Base-by-base conservation (phyloP, 257 asterid genomes). In the Lycium barbarum region DNA sequence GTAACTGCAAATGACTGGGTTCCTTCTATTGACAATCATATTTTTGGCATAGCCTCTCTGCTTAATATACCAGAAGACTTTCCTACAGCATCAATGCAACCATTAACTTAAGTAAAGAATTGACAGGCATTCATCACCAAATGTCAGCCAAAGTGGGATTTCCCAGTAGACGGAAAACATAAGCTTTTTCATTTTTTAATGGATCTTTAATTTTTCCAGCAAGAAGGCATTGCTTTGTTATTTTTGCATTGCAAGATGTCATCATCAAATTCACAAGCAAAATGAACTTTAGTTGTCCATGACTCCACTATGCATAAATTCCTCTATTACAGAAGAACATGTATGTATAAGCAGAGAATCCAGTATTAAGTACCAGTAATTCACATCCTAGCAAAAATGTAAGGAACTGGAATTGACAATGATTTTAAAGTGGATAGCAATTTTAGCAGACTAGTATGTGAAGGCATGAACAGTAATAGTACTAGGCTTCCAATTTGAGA, bases 251-350 rank as follows among this genome's bases (percentile, higher is more conserved):
- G 59, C 38, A 11, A 73, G 80, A 73, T 47, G 20, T 47, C 40
- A 7, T n/a, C 40, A 73, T 73, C 80, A 73, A 73, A 73, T 73
- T 73, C 80, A 73, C 59, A 47, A 47, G n/a, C 17, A 73, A 73
- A 43, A 47, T 47, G 59, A 47, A 49, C 40, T 45, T 45, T 72
- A 72, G 55, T 20, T 47, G 59, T 15, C 17, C 13, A 58, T 58
- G n/a, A n/a, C n/a, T 13, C 62, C 61, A 51, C 81, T 22, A 76
- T 49, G 49, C 22, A 6, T 76, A 49, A 51, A 76, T 13, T 13
- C 51, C 47, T 76, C 45, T 76, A 51, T 22, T 6, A 51, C 45
- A 76, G 6, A 22, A 51, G 63, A 76, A 51, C 22, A 76, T 76
- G 81, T 9, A 49, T 51, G 45, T 76, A 13, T 9, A 7, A 51